Evolutionary conservation across 345 rosid genomes (phyloP).

Genomic region (Alliaria petiolata): DNA sequence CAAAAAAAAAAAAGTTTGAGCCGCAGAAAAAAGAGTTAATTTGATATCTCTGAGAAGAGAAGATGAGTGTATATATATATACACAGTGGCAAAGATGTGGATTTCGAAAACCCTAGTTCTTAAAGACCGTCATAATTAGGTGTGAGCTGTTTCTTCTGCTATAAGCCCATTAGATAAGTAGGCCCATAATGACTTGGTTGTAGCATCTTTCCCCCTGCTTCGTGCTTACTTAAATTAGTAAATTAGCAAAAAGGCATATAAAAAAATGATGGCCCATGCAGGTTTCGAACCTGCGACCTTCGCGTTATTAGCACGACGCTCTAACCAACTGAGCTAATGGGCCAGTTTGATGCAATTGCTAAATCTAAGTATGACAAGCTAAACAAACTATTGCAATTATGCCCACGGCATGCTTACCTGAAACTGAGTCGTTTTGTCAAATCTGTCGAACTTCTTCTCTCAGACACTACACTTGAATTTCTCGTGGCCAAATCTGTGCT

Average conservation of each 20-base stretch:
- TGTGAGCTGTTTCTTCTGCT: not conserved
- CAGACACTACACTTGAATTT: constrained; percentile 4
- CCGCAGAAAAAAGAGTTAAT: not conserved
- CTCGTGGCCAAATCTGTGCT: constrained; percentile 18
- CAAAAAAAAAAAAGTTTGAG: not conserved
- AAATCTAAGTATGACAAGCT: rapidly evolving
- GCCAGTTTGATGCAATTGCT: not conserved
- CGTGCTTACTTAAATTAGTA: not conserved
- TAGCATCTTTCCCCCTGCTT: too few species aligned
- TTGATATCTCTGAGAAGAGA: rapidly evolving
- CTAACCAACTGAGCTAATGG: constrained; percentile 57
- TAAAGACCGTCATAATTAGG: not conserved
- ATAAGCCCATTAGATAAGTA: not conserved
- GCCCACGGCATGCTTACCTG: not conserved
- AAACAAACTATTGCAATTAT: not conserved
- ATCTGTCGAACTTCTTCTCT: not conserved
- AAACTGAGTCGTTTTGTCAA: constrained; percentile 18
- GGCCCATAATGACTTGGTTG: not conserved
- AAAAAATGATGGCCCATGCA: constrained; percentile 1
- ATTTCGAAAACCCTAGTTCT: constrained; percentile 5
- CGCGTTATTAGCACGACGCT: constrained; percentile 98
- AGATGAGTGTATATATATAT: constrained; percentile 1
- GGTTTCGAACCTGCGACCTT: constrained; percentile 54
- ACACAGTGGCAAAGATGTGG: not conserved
- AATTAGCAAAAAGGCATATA: not conserved